Conservation (phyloP, 305 asterid species). For the Rubia balearica region DNA sequence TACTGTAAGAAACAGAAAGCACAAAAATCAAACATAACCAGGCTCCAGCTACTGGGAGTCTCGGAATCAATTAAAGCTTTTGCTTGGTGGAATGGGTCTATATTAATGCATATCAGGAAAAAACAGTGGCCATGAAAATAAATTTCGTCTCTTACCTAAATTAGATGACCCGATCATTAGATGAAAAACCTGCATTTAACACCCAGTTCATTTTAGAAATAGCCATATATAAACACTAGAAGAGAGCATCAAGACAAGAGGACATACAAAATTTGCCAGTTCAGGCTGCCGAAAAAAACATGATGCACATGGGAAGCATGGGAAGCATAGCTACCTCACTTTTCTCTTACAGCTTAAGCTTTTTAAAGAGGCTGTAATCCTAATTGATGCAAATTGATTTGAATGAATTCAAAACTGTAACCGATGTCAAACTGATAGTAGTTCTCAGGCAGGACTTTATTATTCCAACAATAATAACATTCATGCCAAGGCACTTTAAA, state of each 20-base stretch:
- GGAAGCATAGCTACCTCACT: background rate
- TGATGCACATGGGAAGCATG: too few species aligned
- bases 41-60: background rate
- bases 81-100: conserved; percentile 1
- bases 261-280: background rate
- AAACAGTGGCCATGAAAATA: conserved; percentile 14
- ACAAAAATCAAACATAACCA: background rate
- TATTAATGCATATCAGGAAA: background rate
- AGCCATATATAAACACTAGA: conserved; percentile 2
- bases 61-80: background rate
- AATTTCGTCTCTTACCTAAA: conserved; percentile 52
- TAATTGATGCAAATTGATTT: background rate
- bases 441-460: background rate
- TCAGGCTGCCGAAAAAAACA: background rate
- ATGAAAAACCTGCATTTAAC: conserved; percentile 77
- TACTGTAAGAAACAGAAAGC: background rate
- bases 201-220: conserved; percentile 9
- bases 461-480: background rate
- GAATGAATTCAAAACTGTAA: background rate
- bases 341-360: background rate
- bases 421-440: background rate
- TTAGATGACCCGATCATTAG: conserved; percentile 83
- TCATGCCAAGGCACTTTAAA: background rate
- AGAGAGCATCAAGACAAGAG: conserved; percentile 1
- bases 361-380: background rate